These are phyloP conservation scores for Paecilomyces dactylethromorphus DNA, from an alignment of 2,329 filamentous ascomycete genomes.

Conservation along the genomic window DNA sequence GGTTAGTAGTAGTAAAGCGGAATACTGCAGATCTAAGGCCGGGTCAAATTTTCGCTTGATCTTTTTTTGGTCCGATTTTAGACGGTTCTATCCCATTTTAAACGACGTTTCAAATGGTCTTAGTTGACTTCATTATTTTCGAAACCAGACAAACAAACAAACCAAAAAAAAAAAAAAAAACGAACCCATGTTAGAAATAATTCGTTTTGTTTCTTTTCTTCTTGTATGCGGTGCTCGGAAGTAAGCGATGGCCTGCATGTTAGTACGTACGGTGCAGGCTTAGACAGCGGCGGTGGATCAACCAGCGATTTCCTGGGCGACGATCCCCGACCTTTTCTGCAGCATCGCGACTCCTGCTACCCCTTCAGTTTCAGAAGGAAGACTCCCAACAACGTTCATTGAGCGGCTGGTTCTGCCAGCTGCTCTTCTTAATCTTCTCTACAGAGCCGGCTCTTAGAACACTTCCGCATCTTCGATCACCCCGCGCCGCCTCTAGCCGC, in stretches of 20 bases:
- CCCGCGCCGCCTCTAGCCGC: neutral
- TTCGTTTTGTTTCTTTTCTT: neutral
- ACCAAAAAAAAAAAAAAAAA: no score
- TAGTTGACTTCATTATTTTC: no score
- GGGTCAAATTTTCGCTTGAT: no score
- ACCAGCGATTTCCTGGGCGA: neutral
- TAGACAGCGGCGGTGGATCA: neutral
- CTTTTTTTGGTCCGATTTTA: no score
- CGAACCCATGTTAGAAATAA: no score
- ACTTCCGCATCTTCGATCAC: neutral
- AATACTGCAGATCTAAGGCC: no score
- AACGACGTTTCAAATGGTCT: no score
- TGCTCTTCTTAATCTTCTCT: constrained; percentile 6
- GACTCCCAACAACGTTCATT: neutral
- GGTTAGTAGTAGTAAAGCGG: no score
- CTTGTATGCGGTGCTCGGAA: neutral
- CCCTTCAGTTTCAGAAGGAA: neutral
- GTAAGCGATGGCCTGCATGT: neutral
- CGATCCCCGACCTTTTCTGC: neutral
- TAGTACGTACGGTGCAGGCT: no score
- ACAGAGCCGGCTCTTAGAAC: constrained; percentile 1
- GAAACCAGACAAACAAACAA: no score
- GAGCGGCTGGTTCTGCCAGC: constrained; percentile 13
- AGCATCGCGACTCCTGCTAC: neutral
- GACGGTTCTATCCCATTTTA: no score